Evolutionary conservation across 83 land plant species (phyloP), one percentile per base, ranked within the genome.

Genomic region (Picea engelmannii): DNA sequence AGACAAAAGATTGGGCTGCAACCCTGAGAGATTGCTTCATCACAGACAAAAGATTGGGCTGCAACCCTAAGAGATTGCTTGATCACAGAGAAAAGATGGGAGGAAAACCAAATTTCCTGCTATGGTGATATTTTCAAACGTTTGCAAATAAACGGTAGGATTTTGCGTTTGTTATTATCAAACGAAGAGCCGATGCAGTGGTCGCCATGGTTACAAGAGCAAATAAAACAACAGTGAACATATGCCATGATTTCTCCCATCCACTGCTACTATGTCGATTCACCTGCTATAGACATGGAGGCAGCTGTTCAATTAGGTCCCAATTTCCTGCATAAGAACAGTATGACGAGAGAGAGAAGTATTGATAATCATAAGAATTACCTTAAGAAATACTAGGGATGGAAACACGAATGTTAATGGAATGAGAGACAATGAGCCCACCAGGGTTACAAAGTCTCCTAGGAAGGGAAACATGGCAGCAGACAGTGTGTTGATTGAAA

Each of bases 391-490:
- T 55, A 88, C 79, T 81, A 82, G 63, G 83, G 85, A 82, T 8
- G 90, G 87, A 67, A 90, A 83, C 1, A 88, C 66, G 25, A 90
- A 88, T 21, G 88, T 85, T 7, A 90, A 59, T 23, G 92, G 85
- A 61, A 83, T 24, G 49, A 84, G 82, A 10, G 87, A 55, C 38
- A 90, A 81, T 5, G 92, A 80, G 44, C 92, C 92, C 24, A 83
- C 24, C 13, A 90, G 52, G 44, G 81, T 85, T 11, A 88, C 77
- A 70, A 90, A 90, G 66, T 90, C 92, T 5, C 88, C 90, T 65
- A 90, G 67, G 83, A 90, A 90, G 17, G 92, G 92, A 55, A 90
- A 55, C 71, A 81, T 77, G 6, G 92, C 92, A 52, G 90, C 82
- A 16, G 80, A 64, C 35, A 87, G 64, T 2, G 90, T 85, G 78